Conservation (phyloP, 441 rosid species). For the Populus hybrid region DNA sequence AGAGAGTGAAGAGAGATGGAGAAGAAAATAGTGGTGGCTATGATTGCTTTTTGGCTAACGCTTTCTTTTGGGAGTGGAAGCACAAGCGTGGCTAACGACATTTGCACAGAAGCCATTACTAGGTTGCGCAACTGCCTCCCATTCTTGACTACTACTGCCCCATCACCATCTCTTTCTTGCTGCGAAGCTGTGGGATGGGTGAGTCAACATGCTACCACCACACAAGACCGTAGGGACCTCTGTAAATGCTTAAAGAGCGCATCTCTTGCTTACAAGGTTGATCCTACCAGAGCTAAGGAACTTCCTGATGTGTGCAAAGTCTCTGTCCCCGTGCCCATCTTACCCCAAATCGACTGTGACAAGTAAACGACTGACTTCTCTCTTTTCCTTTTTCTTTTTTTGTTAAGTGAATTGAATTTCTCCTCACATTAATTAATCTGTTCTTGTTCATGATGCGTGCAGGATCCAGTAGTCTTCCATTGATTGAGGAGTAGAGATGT, state of each 20-base stretch:
- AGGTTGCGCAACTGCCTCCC: slow-evolving; percentile 14
- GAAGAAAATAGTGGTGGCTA: background rate
- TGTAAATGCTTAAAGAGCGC: slow-evolving; percentile 21
- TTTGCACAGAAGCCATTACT: background rate
- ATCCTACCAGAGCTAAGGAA: slow-evolving; percentile 14
- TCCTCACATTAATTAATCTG: no score
- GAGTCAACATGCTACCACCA: slow-evolving; percentile 14
- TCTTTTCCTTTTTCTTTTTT: background rate
- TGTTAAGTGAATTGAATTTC: no score
- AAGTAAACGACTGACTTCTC: slow-evolving; percentile 8
- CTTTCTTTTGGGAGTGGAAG: background rate
- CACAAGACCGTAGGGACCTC: slow-evolving; percentile 6
- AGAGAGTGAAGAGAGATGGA: background rate
- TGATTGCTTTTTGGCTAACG: slow-evolving; percentile 5
- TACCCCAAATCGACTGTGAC: slow-evolving; percentile 22
- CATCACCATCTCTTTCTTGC: slow-evolving; percentile 1
- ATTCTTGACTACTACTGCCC: background rate
- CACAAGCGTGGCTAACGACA: background rate
- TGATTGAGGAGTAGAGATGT: no score
- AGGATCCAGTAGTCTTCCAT: no score
- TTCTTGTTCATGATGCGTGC: no score
- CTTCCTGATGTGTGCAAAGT: slow-evolving; percentile 22
- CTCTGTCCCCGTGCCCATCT: slow-evolving; percentile 19
- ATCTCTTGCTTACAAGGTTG: background rate
- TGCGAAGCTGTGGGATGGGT: slow-evolving; percentile 1